Evolutionary conservation across 1,284 basidiomycete genomes (phyloP).

Genomic region (Butyriboletus regius): DNA sequence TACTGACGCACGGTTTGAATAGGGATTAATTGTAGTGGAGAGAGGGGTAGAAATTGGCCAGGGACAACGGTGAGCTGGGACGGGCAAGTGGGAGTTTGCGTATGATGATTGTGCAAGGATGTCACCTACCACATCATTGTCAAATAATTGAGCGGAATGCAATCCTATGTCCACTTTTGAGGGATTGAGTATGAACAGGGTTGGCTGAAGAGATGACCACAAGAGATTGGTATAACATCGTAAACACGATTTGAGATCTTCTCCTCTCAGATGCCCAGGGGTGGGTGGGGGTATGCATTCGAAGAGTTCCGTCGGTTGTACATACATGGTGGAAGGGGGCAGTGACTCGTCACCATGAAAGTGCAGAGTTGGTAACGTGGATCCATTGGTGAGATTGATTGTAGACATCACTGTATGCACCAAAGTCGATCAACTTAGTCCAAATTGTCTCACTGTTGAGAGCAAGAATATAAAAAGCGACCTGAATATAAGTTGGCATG

Average conservation of each 20-base stretch:
- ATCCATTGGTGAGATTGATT: conserved; percentile 83
- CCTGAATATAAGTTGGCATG: too few species aligned
- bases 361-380: conserved; percentile 82
- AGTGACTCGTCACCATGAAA: conserved; percentile 95
- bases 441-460: too few species aligned
- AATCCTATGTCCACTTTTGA: conserved; percentile 82
- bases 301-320: conserved; percentile 31
- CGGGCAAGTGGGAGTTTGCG: conserved; percentile 69
- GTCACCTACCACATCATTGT: conserved; percentile 74
- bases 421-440: too few species aligned
- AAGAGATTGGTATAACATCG: conserved; percentile 68
- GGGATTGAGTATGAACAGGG: conserved; percentile 87
- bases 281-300: conserved; percentile 60
- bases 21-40: conserved; percentile 42
- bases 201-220: conserved; percentile 70
- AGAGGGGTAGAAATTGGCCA: conserved; percentile 49
- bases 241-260: conserved; percentile 70
- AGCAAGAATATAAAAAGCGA: too few species aligned
- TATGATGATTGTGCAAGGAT: conserved; percentile 72
- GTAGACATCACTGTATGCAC: too few species aligned
- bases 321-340: conserved; percentile 47
- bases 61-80: conserved; percentile 72
- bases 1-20: conserved; percentile 64
- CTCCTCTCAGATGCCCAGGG: conserved; percentile 53
- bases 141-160: conserved; percentile 74